Evolutionary conservation across 148 eudicot genomes (phyloP).

Genomic region (Drosera capensis): DNA sequence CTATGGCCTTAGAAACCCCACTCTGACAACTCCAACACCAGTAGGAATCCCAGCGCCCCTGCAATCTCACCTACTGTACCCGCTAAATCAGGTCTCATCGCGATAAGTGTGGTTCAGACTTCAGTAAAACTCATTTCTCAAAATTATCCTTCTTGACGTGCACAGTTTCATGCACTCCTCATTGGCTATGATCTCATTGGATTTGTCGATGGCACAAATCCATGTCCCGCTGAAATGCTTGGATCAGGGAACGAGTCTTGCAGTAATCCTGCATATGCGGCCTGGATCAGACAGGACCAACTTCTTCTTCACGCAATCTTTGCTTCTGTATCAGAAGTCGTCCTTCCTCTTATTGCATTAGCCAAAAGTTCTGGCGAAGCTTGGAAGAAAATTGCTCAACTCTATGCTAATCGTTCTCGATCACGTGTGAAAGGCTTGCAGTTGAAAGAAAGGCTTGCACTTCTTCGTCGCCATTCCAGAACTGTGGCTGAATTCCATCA

Average conservation of each 20-base stretch:
- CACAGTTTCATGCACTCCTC: slow-evolving; percentile 1
- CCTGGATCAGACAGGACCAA: slow-evolving; percentile 1
- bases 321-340: background rate
- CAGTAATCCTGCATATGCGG: background rate
- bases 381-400: slow-evolving; percentile 1
- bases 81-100: slow-evolving; percentile 5
- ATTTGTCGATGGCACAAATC: background rate
- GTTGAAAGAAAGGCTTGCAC: background rate
- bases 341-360: background rate
- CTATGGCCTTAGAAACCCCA: too few relatives aligned
- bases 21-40: too few relatives aligned
- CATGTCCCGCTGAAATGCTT: background rate
- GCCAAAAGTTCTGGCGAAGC: background rate
- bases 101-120: background rate
- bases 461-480: background rate
- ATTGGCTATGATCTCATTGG: slow-evolving; percentile 2
- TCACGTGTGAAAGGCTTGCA: slow-evolving; percentile 4
- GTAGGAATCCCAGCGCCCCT: too few relatives aligned
- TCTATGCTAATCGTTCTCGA: slow-evolving; percentile 4
- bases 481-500: background rate
- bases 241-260: background rate
- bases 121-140: background rate
- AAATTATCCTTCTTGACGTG: slow-evolving; percentile 6
- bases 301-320: slow-evolving; percentile 1
- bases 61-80: slow-evolving; percentile 1